Conservation (phyloP, 352 stramenopile genomes). For the Globisporangium recalcitrans region DNA sequence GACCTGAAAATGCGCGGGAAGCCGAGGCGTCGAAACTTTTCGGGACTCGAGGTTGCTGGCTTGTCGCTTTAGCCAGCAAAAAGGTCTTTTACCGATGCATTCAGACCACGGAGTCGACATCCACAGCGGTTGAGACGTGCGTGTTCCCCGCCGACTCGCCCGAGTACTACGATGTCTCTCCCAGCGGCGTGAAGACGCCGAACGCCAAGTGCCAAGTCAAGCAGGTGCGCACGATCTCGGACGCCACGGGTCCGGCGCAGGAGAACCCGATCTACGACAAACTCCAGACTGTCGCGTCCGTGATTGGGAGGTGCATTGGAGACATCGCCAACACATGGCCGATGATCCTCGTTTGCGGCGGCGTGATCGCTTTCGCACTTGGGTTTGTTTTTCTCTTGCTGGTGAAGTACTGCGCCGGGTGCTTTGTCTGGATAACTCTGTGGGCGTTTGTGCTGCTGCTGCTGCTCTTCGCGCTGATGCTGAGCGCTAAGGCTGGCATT, state of each 20-base stretch:
- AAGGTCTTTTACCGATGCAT: constrained; percentile 79
- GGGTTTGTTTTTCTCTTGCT: constrained; percentile 69
- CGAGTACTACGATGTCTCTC: constrained; percentile 56
- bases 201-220: constrained; percentile 80
- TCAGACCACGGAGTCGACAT: constrained; percentile 54
- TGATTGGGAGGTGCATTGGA: constrained; percentile 57
- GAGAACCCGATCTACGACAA: constrained; percentile 71
- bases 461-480: constrained; percentile 62
- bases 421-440: constrained; percentile 68
- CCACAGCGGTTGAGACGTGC: constrained; percentile 60
- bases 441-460: constrained; percentile 63
- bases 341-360: constrained; percentile 46
- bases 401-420: constrained; percentile 64
- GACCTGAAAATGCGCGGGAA: constrained; percentile 40
- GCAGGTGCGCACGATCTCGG: constrained; percentile 44
- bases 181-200: constrained; percentile 37
- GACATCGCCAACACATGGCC: constrained; percentile 61
- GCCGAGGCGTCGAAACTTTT: constrained; percentile 34
- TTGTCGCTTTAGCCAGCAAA: constrained; percentile 57
- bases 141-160: constrained; percentile 57
- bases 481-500: constrained; percentile 72
- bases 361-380: constrained; percentile 39
- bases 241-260: constrained; percentile 52
- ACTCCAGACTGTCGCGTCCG: constrained; percentile 42
- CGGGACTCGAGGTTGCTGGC: constrained; percentile 45